Conservation (phyloP, 495 filamentous ascomycete genomes). For the Podospora pseudocomata region DNA sequence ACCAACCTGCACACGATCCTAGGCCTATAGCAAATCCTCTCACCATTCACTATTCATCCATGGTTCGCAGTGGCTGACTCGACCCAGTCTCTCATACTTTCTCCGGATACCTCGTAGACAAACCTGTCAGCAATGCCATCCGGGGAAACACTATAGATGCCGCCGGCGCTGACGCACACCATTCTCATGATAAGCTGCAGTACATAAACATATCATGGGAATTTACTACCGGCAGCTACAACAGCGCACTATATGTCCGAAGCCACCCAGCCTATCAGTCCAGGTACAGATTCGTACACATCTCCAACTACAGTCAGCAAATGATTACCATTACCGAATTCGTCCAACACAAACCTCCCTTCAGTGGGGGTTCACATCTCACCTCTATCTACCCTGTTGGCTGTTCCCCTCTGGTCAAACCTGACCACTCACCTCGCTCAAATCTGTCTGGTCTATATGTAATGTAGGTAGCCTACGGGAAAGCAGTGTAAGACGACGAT, state of each 20-base stretch:
- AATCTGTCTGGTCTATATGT: background rate
- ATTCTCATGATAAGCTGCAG: constrained; percentile 4
- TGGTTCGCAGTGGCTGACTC: background rate
- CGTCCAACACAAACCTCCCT: constrained; percentile 2
- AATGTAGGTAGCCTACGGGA: background rate
- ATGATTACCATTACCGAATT: background rate
- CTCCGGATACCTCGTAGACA: background rate
- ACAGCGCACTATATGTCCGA: background rate
- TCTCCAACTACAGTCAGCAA: background rate
- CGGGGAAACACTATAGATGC: constrained; percentile 8
- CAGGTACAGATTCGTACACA: background rate
- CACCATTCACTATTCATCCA: background rate
- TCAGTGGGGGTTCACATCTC: background rate
- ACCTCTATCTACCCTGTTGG: background rate
- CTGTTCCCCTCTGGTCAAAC: background rate
- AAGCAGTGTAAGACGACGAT: background rate
- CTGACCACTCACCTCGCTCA: background rate
- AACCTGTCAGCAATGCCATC: constrained; percentile 15
- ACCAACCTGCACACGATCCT: background rate
- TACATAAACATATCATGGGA: background rate
- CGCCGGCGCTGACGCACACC: constrained; percentile 15
- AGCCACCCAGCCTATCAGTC: background rate
- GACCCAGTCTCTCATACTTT: background rate
- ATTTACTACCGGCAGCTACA: background rate
- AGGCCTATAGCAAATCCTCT: too few relatives aligned